These are phyloP conservation scores for Coniochaeta sp. DNA, from an alignment of 2,329 filamentous ascomycete species.

Conservation along the genomic window DNA sequence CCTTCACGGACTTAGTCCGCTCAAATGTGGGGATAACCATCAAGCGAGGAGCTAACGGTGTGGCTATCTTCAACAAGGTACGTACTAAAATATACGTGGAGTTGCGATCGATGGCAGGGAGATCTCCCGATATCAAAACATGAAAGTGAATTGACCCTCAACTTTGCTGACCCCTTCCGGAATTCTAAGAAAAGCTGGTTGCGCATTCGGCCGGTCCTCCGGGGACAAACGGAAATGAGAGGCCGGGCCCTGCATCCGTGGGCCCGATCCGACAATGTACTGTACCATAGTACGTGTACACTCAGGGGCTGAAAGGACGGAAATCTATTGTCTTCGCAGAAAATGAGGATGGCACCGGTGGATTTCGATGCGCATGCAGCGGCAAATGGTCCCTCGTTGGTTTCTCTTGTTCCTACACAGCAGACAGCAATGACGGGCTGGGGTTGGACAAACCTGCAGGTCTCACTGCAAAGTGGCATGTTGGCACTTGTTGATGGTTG, in stretches of 20 bases:
- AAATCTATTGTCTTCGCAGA: not conserved
- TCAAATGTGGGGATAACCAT: not conserved
- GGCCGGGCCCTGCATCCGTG: slow-evolving; percentile 8
- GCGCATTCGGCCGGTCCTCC: not conserved
- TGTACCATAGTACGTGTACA: too few relatives aligned
- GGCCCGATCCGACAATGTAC: not conserved
- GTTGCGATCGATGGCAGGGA: slow-evolving; percentile 3
- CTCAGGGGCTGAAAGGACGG: not conserved
- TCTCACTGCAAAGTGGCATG: not conserved
- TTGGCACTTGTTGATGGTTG: not conserved
- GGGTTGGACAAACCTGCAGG: not conserved
- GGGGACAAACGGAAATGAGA: not conserved
- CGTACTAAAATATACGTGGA: too few relatives aligned
- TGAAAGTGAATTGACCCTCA: not conserved
- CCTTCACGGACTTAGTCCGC: not conserved
- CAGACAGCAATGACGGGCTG: not conserved
- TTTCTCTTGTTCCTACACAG: too few relatives aligned
- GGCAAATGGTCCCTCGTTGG: slow-evolving; percentile 5
- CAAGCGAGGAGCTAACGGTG: not conserved
- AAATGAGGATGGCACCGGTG: not conserved
- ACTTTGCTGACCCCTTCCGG: not conserved
- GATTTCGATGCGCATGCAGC: slow-evolving; percentile 7
- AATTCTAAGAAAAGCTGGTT: not conserved
- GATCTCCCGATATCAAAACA: not conserved
- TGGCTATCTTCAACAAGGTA: not conserved